Percentiles rank a stretch among this genome's conserved stretches.
Evolutionary conservation across 2,329 filamentous ascomycete species (phyloP).

Genomic region (Pseudogymnoascus sp.): DNA sequence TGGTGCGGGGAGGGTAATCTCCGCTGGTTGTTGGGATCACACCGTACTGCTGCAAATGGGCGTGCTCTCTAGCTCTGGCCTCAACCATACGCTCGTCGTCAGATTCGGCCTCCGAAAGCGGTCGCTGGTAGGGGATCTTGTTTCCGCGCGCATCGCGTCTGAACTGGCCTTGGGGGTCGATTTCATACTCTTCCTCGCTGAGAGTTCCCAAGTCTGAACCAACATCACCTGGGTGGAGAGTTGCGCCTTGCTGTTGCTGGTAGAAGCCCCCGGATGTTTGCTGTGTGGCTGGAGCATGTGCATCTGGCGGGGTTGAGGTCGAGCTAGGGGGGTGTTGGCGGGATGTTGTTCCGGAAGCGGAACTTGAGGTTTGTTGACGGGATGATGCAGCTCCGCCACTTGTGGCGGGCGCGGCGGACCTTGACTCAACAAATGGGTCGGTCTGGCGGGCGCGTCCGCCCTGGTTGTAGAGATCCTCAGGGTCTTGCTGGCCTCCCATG

Average conservation of each 20-base stretch:
- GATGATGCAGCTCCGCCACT: conserved; percentile 22
- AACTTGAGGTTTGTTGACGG: conserved; percentile 26
- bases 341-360: conserved; percentile 15
- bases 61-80: conserved; percentile 23
- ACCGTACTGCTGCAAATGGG: conserved; percentile 22
- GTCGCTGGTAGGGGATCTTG: conserved; percentile 44
- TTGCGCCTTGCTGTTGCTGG: conserved; percentile 36
- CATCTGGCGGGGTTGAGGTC: conserved; percentile 31
- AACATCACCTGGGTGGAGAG: conserved; percentile 26
- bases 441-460: conserved; percentile 33
- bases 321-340: conserved; percentile 14
- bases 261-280: conserved; percentile 36
- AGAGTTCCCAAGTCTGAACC: conserved; percentile 52
- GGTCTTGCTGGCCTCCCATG: conserved; percentile 15
- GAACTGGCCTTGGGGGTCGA: conserved; percentile 55
- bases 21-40: conserved; percentile 20
- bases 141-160: conserved; percentile 55
- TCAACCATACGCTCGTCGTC: conserved; percentile 50
- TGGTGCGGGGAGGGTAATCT: conserved; percentile 19
- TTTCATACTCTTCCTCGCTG: conserved; percentile 65
- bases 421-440: conserved; percentile 54
- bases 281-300: conserved; percentile 39
- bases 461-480: conserved; percentile 24
- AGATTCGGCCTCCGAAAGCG: conserved; percentile 44
- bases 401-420: conserved; percentile 15